These are phyloP conservation scores for Leptographium radiaticola DNA, from an alignment of 2,329 filamentous ascomycete genomes.

Conservation along the genomic window DNA sequence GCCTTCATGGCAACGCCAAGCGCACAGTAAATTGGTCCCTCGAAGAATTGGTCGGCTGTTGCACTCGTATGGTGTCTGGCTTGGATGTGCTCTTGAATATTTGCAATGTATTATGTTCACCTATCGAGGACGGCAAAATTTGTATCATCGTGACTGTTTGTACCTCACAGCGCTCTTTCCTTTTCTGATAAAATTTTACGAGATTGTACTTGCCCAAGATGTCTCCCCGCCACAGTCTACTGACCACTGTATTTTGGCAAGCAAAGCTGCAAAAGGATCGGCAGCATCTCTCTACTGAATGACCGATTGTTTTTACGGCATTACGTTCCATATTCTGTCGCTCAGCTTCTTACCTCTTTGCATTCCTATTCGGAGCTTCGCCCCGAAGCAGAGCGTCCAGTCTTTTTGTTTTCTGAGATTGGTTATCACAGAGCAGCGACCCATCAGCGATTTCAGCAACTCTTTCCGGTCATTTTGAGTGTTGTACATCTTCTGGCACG, in stretches of 20 bases:
- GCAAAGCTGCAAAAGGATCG: neutral
- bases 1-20: constrained; percentile 38
- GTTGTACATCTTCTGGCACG: too few relatives aligned
- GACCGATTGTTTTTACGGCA: neutral
- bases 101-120: neutral
- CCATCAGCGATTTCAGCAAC: neutral
- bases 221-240: neutral
- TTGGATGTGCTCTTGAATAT: neutral
- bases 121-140: neutral
- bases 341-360: neutral
- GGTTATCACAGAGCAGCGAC: neutral
- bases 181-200: neutral
- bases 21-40: constrained; percentile 13
- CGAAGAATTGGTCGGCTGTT: neutral
- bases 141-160: neutral
- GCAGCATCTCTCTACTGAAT: neutral
- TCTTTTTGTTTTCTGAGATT: neutral
- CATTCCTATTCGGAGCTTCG: neutral
- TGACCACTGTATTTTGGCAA: neutral
- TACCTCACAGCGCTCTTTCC: neutral
- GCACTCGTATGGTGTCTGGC: neutral
- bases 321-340: neutral
- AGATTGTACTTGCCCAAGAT: neutral
- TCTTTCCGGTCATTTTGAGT: neutral
- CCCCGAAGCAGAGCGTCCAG: neutral